Percentiles rank a stretch among this genome's conserved stretches.
Evolutionary conservation across 306 rosid species (phyloP).

Genomic region (Dryas drummondii): DNA sequence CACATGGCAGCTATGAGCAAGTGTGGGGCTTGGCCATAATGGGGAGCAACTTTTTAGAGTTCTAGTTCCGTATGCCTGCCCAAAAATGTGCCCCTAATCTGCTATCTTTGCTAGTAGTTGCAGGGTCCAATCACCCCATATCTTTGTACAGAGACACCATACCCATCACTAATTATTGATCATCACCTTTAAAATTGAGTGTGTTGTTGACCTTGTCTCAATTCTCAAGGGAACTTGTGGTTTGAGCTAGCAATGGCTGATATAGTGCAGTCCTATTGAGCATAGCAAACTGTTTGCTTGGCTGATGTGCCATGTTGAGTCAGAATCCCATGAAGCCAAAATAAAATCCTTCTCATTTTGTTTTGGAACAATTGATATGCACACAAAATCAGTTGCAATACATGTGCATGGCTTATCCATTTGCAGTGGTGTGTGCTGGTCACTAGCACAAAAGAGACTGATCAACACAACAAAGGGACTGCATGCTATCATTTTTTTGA

Average conservation of each 20-base stretch:
- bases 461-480: neutral
- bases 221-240: slow-evolving; percentile 3
- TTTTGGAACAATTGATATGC: neutral
- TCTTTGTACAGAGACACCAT: neutral
- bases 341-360: neutral
- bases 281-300: slow-evolving; percentile 8
- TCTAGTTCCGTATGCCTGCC: neutral
- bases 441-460: neutral
- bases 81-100: slow-evolving; percentile 1
- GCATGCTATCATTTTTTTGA: neutral
- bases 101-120: slow-evolving; percentile 29
- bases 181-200: slow-evolving; percentile 17
- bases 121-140: slow-evolving; percentile 21
- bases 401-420: neutral
- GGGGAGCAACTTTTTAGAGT: slow-evolving; percentile 1
- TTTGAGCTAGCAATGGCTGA: neutral
- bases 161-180: slow-evolving; percentile 28
- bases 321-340: slow-evolving; percentile 12
- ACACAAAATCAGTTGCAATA: neutral
- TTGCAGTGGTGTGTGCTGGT: slow-evolving; percentile 16
- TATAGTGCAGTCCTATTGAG: slow-evolving; percentile 25
- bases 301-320: slow-evolving; percentile 22
- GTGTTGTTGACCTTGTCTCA: slow-evolving; percentile 18
- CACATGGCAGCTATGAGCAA: slow-evolving; percentile 24
- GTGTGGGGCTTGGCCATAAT: slow-evolving; percentile 20